Evolutionary conservation across 768 basidiomycete genomes (phyloP).

Genomic region (Dendrothele bispora): DNA sequence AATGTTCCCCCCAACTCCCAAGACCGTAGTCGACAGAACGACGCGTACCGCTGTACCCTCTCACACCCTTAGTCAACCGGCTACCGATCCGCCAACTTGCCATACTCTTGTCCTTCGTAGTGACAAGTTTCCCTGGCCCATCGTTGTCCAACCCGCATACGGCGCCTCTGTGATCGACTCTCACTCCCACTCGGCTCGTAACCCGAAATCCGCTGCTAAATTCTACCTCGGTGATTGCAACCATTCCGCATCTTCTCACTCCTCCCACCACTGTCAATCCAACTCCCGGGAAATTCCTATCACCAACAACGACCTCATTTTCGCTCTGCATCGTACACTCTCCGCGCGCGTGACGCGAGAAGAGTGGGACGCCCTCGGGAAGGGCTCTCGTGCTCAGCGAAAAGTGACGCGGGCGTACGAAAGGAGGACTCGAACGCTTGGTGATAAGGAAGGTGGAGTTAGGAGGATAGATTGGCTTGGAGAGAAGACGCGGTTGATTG

Average conservation of each 20-base stretch:
- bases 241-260: slow-evolving; percentile 14
- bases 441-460: slow-evolving; percentile 66
- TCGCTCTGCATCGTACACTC: slow-evolving; percentile 58
- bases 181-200: slow-evolving; percentile 26
- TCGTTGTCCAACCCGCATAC: slow-evolving; percentile 43
- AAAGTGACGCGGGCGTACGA: slow-evolving; percentile 63
- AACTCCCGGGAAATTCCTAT: no score
- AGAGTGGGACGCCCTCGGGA: slow-evolving; percentile 64
- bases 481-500: slow-evolving; percentile 57
- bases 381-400: slow-evolving; percentile 55
- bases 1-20: slow-evolving; percentile 53
- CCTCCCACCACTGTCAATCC: background rate
- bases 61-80: slow-evolving; percentile 59
- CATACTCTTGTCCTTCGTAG: slow-evolving; percentile 51
- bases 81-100: slow-evolving; percentile 59
- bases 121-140: slow-evolving; percentile 62
- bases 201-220: slow-evolving; percentile 18
- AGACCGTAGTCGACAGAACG: slow-evolving; percentile 55
- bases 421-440: slow-evolving; percentile 56
- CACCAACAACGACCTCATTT: slow-evolving; percentile 65
- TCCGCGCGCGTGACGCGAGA: slow-evolving; percentile 55
- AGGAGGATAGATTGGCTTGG: slow-evolving; percentile 67
- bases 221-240: slow-evolving; percentile 26
- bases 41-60: slow-evolving; percentile 54
- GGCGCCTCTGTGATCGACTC: no score